Percentiles rank a stretch among this genome's conserved stretches.
These are phyloP conservation scores for Typha latifolia DNA, from an alignment of 176 grass and related monocot genomes.

Conservation along the genomic window DNA sequence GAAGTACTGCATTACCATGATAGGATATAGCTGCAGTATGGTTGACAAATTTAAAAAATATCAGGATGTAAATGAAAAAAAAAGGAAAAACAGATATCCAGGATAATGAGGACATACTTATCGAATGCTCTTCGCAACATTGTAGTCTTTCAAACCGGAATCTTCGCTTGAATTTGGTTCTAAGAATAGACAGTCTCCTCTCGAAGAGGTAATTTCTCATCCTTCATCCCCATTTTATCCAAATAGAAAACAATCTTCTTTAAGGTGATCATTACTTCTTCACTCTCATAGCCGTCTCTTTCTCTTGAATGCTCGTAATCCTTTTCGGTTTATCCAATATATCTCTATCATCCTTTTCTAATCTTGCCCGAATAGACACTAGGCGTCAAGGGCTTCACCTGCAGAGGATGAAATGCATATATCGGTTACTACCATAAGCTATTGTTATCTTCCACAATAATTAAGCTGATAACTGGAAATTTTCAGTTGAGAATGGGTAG, in stretches of 20 bases:
- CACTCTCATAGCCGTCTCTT: slow-evolving; percentile 22
- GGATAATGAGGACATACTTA: too few species aligned
- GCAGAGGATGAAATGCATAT: slow-evolving; percentile 1
- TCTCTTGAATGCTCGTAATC: slow-evolving; percentile 36
- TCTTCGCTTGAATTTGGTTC: slow-evolving; percentile 13
- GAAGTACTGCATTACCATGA: too few species aligned
- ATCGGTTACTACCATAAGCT: neutral
- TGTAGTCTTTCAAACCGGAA: slow-evolving; percentile 7
- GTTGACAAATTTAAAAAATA: too few species aligned
- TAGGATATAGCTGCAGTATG: too few species aligned
- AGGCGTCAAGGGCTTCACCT: slow-evolving; percentile 43
- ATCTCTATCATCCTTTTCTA: slow-evolving; percentile 13
- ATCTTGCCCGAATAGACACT: slow-evolving; percentile 23
- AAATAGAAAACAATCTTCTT: slow-evolving; percentile 27
- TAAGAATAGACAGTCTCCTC: slow-evolving; percentile 19
- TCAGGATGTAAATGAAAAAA: too few species aligned
- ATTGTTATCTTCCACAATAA: neutral
- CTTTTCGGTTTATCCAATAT: slow-evolving; percentile 22
- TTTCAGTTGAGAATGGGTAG: too few species aligned
- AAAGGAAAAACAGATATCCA: too few species aligned
- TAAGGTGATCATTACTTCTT: slow-evolving; percentile 23
- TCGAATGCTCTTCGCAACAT: too few species aligned
- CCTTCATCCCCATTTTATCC: slow-evolving; percentile 22
- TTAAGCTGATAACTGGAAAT: neutral
- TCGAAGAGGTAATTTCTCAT: slow-evolving; percentile 27